Evolutionary conservation across 345 rosid genomes (phyloP).

Genomic region (Linum usitatissimum): DNA sequence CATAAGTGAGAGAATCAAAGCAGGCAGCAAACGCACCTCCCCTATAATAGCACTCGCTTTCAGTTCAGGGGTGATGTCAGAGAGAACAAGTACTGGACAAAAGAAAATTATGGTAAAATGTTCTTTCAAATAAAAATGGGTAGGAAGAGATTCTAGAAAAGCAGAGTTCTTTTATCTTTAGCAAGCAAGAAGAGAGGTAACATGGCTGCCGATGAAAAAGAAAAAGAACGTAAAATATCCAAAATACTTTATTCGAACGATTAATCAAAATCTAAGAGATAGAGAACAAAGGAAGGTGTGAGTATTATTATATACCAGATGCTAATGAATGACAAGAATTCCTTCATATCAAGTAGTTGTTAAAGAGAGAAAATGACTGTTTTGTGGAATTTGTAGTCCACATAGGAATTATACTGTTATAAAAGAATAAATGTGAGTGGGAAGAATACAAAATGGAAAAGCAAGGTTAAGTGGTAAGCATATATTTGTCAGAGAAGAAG

Average conservation of each 20-base stretch:
- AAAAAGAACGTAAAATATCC: too few relatives aligned
- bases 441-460: conserved; percentile 12
- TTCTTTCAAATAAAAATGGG: background rate
- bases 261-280: too few relatives aligned
- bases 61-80: conserved; percentile 21
- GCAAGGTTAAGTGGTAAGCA: background rate
- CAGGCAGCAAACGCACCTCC: conserved; percentile 14
- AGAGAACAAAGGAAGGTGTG: background rate
- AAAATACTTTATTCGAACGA: too few relatives aligned
- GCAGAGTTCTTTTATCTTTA: conserved; percentile 13
- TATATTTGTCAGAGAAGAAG: background rate
- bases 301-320: conserved; percentile 13
- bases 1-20: conserved; percentile 10
- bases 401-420: too few relatives aligned
- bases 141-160: conserved; percentile 12
- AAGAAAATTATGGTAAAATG: background rate
- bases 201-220: conserved; percentile 38
- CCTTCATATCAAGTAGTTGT: conserved; percentile 35
- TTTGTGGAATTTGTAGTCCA: conserved; percentile 5
- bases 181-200: conserved; percentile 14
- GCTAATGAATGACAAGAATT: conserved; percentile 28
- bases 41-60: conserved; percentile 26
- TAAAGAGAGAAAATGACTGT: conserved; percentile 15
- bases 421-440: too few relatives aligned
- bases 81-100: conserved; percentile 15